phyloP scores from a whole-genome alignment of 2,329 filamentous ascomycete genomes.

The Xylariomycetidae sp. region DNA sequence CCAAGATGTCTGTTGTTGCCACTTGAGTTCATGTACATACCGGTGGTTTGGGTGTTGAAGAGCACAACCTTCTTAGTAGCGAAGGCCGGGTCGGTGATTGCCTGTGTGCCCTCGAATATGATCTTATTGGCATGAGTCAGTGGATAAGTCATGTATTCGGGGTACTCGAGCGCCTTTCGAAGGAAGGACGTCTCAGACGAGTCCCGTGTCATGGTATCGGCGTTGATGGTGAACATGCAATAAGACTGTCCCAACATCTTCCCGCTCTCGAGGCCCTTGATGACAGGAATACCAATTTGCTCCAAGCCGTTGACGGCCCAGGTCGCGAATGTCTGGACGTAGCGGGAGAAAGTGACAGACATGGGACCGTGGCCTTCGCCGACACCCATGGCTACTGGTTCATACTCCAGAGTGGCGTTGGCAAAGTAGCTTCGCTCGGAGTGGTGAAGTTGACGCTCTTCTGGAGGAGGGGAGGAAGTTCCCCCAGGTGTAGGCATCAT shows the following conservation, averaged over 20 bases:
- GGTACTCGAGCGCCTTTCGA: constrained; percentile 9
- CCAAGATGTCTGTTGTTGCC: constrained; percentile 21
- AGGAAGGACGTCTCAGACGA: constrained; percentile 14
- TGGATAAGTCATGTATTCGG: constrained; percentile 12
- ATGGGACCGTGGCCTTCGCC: constrained; percentile 36
- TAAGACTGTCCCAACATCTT: constrained; percentile 22
- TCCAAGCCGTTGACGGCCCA: constrained; percentile 35
- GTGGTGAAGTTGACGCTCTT: constrained; percentile 21
- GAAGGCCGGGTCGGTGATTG: constrained; percentile 16
- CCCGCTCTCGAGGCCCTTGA: constrained; percentile 36
- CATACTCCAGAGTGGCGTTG: constrained; percentile 24
- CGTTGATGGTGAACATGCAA: constrained; percentile 13
- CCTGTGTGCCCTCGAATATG: constrained; percentile 12
- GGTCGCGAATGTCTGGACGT: constrained; percentile 31
- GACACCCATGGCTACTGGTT: constrained; percentile 24
- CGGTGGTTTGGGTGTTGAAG: constrained; percentile 21
- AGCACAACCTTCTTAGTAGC: constrained; percentile 16
- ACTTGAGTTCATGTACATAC: constrained; percentile 22
- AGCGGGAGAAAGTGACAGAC: constrained; percentile 37
- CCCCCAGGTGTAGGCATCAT: constrained; percentile 19
- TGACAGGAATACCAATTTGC: constrained; percentile 33
- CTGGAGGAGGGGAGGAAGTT: constrained; percentile 19
- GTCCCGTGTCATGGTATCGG: constrained; percentile 10
- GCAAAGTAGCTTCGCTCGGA: constrained; percentile 16
- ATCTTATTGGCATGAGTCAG: constrained; percentile 14